Evolutionary conservation across 2,329 filamentous ascomycete species (phyloP), one percentile per base, ranked within the genome.

Genomic region (Penicillium psychrosexuale): DNA sequence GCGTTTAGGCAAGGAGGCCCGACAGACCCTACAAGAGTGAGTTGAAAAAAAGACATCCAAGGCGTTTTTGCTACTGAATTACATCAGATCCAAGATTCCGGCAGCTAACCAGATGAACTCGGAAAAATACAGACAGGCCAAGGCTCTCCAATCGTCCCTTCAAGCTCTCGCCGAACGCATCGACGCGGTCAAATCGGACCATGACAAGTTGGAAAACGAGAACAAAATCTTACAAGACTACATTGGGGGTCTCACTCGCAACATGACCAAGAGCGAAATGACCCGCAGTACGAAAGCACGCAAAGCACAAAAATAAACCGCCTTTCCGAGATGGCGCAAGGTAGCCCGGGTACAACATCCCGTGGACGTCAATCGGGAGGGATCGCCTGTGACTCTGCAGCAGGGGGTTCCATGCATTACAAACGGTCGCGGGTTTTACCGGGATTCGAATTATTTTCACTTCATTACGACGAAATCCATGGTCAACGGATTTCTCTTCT

Each of bases 151-250:
- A 75, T 90, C 91, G 51, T 96, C 91, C 28, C 84, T 99, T 33
- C 81, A 95, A 58, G 90, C 88, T 60, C 88, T 97, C 40, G 91
- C 96, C 62, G 90, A 96, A 74, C 89, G 91, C 48, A 95, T 97
- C 71, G 94, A 99, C 70, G 90, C 90, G 30, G 92, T 97, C 61
- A 90, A 91, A 73, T 88, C 89, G 65, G 93, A 97, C 70, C 92
- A 99, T 70, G 91, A 97, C 77, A 97, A 96, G 75, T 85, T 99
- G 51, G 92, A 97, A 74, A 94, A 84, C 73, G 92, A 97, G 73
- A 99, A 99, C 81, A 93, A 91, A 68, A 97, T 97, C 69, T 77
- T 99, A 45, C 93, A 97, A 74, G 96, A 96, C 73, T 97, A 97
- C 72, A 97, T 97, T 67, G 93, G 93, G 61, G 93, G 96, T 69